Evolutionary conservation across 108 stramenopile species (phyloP), one percentile per base, ranked within the genome.

Genomic region (Bacterosira constricta): DNA sequence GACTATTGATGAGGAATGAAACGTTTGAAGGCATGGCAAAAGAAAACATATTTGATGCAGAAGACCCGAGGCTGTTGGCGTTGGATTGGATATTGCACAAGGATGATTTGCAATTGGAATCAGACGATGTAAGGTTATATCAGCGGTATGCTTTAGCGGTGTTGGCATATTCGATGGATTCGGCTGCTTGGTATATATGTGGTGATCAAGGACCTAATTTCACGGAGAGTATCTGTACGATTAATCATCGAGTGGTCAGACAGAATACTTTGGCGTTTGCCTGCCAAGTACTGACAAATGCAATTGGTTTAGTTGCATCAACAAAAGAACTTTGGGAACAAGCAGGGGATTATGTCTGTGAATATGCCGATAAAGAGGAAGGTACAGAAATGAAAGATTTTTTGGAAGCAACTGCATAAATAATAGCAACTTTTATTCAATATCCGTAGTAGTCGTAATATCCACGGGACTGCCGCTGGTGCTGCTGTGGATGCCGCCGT

Each of bases 41-140:
- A 17, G 5, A 44, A 44, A 44, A 44, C 5, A n/a, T n/a, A n/a
- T n/a, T n/a, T n/a, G 30, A 34, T 20, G 35, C 4, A 11, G 37
- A 31, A 23, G 66, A 68, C 59, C 46, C 66, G 20, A 32, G 66
- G 25, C 15, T 34, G 11, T 27, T 74, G 29, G 73, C 73, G 1
- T n/a, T 68, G 45, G 57, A 74, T 59, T 74, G 73, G 73, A 45
- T 74, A n/a, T 23, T 74, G 4, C 34, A 74, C 35, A 29, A 59
- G 15, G 73, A 74, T 35, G 31, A 35, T 15, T n/a, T 68, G 45
- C 65, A 67, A 30, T 27, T 74, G 17, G 45, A 31, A 10, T 9
- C 34, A 18, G 25, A 29, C 32, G 42, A 56, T 12, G 4, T 17
- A 13, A 74, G 57, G 57, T 30, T 74, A 18, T 45, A 29, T 8